Evolutionary conservation across 352 stramenopile species (phyloP).

Genomic region (Phytophthora aleatoria): DNA sequence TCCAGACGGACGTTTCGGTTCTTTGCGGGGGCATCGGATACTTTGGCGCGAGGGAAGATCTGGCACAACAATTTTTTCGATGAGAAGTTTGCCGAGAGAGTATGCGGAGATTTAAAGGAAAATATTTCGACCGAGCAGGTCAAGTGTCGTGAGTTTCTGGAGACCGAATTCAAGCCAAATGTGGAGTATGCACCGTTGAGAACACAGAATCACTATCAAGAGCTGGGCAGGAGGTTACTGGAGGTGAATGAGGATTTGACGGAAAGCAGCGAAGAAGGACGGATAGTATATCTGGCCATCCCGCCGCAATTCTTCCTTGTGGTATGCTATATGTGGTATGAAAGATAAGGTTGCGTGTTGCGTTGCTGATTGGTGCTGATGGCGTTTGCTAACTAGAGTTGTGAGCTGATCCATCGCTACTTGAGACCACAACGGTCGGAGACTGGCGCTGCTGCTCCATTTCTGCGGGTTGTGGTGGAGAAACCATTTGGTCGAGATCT

Average conservation of each 20-base stretch:
- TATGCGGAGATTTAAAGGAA: conserved; percentile 36
- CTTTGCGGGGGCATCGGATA: conserved; percentile 50
- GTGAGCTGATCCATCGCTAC: conserved; percentile 38
- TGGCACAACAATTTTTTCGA: conserved; percentile 54
- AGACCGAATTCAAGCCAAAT: conserved; percentile 38
- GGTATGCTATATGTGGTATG: conserved; percentile 24
- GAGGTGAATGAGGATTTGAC: conserved; percentile 7
- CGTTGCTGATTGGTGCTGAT: not conserved
- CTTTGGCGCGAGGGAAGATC: conserved; percentile 22
- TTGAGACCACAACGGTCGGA: conserved; percentile 22
- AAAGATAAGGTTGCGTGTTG: too few relatives aligned
- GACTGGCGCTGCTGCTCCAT: conserved; percentile 18
- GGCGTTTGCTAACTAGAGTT: conserved; percentile 25
- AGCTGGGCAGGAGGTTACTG: conserved; percentile 21
- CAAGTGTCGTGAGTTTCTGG: conserved; percentile 42
- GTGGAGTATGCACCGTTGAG: conserved; percentile 55
- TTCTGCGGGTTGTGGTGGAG: conserved; percentile 77
- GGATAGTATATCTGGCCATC: conserved; percentile 83
- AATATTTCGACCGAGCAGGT: conserved; percentile 1
- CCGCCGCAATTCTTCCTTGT: conserved; percentile 67
- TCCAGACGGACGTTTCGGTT: conserved; percentile 31
- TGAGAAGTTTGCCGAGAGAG: conserved; percentile 31
- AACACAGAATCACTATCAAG: conserved; percentile 37
- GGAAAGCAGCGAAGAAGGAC: conserved; percentile 32
- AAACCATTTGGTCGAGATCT: conserved; percentile 81